phyloP scores from a whole-genome alignment of 164 flowering plant species.

The Sextonia rubra region DNA sequence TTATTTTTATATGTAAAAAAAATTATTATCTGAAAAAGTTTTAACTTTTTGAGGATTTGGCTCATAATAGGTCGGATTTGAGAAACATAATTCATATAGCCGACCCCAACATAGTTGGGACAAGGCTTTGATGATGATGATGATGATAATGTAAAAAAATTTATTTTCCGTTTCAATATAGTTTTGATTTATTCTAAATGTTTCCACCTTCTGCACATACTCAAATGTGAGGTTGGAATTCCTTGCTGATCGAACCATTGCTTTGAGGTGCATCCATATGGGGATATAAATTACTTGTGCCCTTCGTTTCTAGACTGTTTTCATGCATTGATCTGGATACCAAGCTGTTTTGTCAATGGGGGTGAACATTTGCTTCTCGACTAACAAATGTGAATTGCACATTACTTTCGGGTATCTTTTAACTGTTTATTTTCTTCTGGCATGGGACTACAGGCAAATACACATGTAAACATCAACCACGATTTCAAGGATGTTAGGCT shows the following conservation, averaged over 20 bases:
- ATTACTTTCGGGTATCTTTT: not conserved
- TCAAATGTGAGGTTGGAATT: not conserved
- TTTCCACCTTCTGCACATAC: too few relatives aligned
- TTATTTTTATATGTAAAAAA: too few relatives aligned
- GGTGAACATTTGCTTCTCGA: not conserved
- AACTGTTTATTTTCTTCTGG: not conserved
- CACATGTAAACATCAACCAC: constrained; percentile 87
- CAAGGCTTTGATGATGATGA: too few relatives aligned
- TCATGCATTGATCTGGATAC: not conserved
- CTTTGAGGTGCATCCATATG: not conserved
- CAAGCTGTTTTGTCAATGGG: not conserved
- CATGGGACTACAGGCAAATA: constrained; percentile 66
- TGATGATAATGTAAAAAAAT: too few relatives aligned
- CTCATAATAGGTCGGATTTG: too few relatives aligned
- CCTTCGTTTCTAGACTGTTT: too few relatives aligned
- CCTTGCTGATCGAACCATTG: not conserved
- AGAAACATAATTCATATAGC: too few relatives aligned
- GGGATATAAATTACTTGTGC: too few relatives aligned
- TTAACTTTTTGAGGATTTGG: too few relatives aligned
- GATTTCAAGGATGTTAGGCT: constrained; percentile 95
- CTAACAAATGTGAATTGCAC: not conserved
- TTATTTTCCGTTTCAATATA: too few relatives aligned
- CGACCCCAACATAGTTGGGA: too few relatives aligned
- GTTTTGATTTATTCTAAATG: not conserved
- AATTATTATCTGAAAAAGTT: too few relatives aligned